Evolutionary conservation across 106 monocot genomes (phyloP).

Genomic region (Apostasia shenzhenica): DNA sequence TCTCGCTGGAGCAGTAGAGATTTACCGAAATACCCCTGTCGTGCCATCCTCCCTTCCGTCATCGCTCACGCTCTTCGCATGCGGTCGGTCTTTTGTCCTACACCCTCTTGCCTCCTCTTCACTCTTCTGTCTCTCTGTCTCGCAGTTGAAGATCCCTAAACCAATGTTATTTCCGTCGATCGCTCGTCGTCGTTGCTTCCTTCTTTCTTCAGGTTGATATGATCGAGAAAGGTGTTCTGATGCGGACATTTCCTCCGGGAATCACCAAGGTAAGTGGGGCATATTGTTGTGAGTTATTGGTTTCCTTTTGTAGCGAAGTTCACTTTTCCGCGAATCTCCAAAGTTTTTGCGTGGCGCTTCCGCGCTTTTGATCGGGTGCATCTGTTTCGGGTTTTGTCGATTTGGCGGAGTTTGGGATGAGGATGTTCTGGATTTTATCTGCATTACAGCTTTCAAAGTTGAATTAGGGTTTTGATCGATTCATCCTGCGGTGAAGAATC

Average conservation of each 20-base stretch:
- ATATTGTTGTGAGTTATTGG: background rate
- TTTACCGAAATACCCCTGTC: background rate
- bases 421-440: too few species aligned
- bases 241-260: background rate
- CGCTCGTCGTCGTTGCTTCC: background rate
- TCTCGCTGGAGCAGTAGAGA: background rate
- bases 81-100: conserved; percentile 6
- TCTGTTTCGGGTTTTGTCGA: too few species aligned
- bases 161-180: background rate
- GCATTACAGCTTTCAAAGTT: too few species aligned
- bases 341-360: too few species aligned
- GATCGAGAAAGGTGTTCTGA: background rate
- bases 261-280: background rate
- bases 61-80: background rate
- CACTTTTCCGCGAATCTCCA: background rate
- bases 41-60: background rate
- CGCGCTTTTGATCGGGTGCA: too few species aligned
- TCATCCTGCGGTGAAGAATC: too few species aligned
- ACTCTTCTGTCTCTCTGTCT: background rate
- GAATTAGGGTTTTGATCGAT: too few species aligned
- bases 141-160: background rate
- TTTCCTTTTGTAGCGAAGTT: background rate
- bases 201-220: background rate
- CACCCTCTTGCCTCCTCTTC: background rate
- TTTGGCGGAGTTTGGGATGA: too few species aligned